Base-by-base conservation (phyloP, 768 basidiomycete genomes). In the Pilatotrama ljubarskyi region DNA sequence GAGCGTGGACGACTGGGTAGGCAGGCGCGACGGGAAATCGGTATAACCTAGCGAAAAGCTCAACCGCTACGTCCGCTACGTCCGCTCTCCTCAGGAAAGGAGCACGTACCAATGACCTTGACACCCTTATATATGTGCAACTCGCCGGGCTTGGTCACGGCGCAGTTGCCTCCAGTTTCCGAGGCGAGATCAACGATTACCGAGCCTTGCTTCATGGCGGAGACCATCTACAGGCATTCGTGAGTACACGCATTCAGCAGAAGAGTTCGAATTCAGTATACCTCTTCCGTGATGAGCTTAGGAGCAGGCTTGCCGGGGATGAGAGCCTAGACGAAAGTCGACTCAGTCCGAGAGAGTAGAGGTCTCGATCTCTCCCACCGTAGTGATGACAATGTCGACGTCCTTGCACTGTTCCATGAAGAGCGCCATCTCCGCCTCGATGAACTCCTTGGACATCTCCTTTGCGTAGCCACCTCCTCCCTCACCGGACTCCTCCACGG, bases 121-220 rank as follows among this genome's bases (percentile, higher is more conserved):
- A 94, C 90, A 3, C 93, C 93, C 55, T 84, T 76, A 64, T 89
- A 80, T 10, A 86, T 77, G 49, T 78, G 73, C 32, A 91, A 76
- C 66, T 93, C 81, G 26, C 93, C 93, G 7, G 93, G 91, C 51
- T 80, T 77, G 9, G 93, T 95, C 14, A 85, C 87, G 66, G 86
- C 88, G 66, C 93, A 94, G 63, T 95, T 95, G 14, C 93, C 93
- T n/a, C 93, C 92, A 44, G 91, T 83, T 75, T 95, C 93, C 15
- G 91, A 88, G 38, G 93, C 93, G 59, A 91, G 71, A 72, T 95
- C 93, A 25, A 94, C 92, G 52, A 95, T 84, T 26, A 95, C 86
- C 5, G 93, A 94, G 24, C 93, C 93, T 75, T 90, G 91, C 66
- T 90, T 93, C 93, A 95, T 93, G n/a, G 86, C 88, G 40, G 86